These are phyloP conservation scores for Schwanniomyces pseudopolymorphus DNA, from an alignment of 805 yeast species.

Conservation along the genomic window DNA sequence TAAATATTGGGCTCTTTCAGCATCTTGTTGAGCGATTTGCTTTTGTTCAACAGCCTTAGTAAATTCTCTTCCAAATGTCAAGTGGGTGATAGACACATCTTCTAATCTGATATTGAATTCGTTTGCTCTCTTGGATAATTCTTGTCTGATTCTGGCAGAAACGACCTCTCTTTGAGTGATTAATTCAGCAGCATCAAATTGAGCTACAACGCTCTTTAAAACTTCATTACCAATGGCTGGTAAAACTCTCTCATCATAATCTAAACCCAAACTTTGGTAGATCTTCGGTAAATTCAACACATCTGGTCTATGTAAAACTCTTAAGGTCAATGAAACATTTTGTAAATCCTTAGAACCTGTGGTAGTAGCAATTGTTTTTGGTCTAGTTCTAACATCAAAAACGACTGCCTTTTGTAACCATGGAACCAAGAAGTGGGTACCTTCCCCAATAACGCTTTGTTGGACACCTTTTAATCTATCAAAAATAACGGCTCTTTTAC, in stretches of 20 bases:
- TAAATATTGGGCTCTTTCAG: constrained; percentile 90
- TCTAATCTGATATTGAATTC: constrained; percentile 92
- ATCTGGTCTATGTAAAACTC: constrained; percentile 94
- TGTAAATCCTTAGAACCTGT: constrained; percentile 98
- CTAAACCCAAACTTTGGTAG: constrained; percentile 88
- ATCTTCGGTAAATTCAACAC: constrained; percentile 78
- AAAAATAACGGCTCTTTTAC: constrained; percentile 92
- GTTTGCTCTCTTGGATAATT: constrained; percentile 74
- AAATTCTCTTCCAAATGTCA: constrained; percentile 95
- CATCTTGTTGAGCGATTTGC: constrained; percentile 99
- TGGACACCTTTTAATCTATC: constrained; percentile 90
- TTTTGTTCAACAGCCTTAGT: constrained; percentile 98
- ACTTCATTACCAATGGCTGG: constrained; percentile 94
- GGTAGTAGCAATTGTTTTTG: constrained; percentile 87
- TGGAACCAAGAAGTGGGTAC: constrained; percentile 92
- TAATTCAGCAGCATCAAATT: constrained; percentile 93
- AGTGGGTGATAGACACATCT: constrained; percentile 96
- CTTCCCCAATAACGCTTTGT: constrained; percentile 89
- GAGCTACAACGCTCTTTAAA: constrained; percentile 85
- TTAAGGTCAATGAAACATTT: constrained; percentile 87
- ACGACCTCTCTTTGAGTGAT: constrained; percentile 97
- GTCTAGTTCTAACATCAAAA: constrained; percentile 93
- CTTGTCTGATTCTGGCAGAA: constrained; percentile 83
- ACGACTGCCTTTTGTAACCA: constrained; percentile 93
- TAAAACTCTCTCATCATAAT: constrained; percentile 90